Evolutionary conservation across 768 basidiomycete genomes (phyloP).

Genomic region (Wakefieldia striispora): DNA sequence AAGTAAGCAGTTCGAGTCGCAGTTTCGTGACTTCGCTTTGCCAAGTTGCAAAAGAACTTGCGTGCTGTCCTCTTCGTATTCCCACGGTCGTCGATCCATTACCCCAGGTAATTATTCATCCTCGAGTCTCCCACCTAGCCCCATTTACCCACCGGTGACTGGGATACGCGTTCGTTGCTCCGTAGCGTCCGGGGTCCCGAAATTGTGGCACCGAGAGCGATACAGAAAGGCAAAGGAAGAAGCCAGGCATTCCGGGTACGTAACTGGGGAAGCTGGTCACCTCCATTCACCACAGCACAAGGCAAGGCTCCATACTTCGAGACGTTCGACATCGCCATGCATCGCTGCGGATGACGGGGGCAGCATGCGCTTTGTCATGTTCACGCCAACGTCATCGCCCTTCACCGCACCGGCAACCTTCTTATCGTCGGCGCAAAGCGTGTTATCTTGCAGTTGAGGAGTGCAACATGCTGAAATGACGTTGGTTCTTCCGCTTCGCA

Average conservation of each 20-base stretch:
- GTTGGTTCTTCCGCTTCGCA: conserved; percentile 8
- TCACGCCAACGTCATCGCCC: neutral
- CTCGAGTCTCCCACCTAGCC: neutral
- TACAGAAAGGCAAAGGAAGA: neutral
- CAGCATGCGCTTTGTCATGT: neutral
- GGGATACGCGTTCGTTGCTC: neutral
- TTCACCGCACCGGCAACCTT: neutral
- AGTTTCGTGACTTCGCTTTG: neutral
- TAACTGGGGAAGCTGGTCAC: too few species aligned
- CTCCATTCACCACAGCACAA: too few species aligned
- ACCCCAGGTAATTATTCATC: conserved; percentile 4
- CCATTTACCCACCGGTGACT: neutral
- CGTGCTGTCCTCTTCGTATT: conserved; percentile 3
- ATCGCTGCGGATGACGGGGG: conserved; percentile 8
- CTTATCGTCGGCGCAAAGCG: too few species aligned
- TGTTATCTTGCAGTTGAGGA: too few species aligned
- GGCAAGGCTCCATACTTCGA: too few species aligned
- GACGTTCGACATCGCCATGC: too few species aligned
- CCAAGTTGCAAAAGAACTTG: conserved; percentile 5
- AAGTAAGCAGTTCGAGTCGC: neutral
- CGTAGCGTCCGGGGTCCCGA: neutral
- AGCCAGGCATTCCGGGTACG: conserved; percentile 6
- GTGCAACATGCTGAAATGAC: neutral
- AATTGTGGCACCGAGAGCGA: neutral
- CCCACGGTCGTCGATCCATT: conserved; percentile 14